Evolutionary conservation across 768 basidiomycete species (phyloP).

Genomic region (Clitopilus passeckerianus): DNA sequence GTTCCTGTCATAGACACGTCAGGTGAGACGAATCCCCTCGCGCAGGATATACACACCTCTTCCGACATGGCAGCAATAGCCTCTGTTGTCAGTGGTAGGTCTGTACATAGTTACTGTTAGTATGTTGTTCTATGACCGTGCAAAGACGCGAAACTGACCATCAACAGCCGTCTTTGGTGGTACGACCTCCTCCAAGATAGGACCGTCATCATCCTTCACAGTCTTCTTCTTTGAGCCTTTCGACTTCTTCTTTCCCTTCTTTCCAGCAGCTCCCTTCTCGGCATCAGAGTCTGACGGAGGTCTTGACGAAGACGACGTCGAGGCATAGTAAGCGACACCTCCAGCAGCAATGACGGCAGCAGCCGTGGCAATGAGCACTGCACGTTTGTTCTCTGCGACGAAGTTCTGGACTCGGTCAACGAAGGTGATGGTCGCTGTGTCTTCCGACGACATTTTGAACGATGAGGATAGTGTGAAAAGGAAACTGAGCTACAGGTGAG

Average conservation of each 20-base stretch:
- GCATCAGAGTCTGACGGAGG: slow-evolving; percentile 24
- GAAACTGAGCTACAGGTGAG: neutral
- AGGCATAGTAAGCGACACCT: slow-evolving; percentile 73
- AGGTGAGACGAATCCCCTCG: slow-evolving; percentile 1
- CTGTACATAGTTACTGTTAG: slow-evolving; percentile 16
- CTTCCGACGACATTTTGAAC: neutral
- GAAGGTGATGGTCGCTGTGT: slow-evolving; percentile 16
- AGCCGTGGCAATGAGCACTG: slow-evolving; percentile 67
- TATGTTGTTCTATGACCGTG: slow-evolving; percentile 9
- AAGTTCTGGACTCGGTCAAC: slow-evolving; percentile 65
- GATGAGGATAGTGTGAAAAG: neutral
- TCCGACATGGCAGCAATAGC: slow-evolving; percentile 52
- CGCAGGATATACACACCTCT: slow-evolving; percentile 39
- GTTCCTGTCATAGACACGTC: slow-evolving; percentile 42
- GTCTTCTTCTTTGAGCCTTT: slow-evolving; percentile 47
- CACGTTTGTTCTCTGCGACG: slow-evolving; percentile 74
- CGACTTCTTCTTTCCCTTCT: slow-evolving; percentile 41
- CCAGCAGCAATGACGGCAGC: slow-evolving; percentile 68
- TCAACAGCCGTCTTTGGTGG: slow-evolving; percentile 29
- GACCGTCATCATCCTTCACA: slow-evolving; percentile 58
- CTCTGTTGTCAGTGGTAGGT: slow-evolving; percentile 44
- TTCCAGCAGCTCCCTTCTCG: slow-evolving; percentile 42
- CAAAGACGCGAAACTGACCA: slow-evolving; percentile 20
- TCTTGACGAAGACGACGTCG: slow-evolving; percentile 37
- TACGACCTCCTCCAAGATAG: slow-evolving; percentile 74